A percentile compares a stretch with the other conserved stretches of the same genome.
These are phyloP conservation scores for Davidsoniella virescens DNA, from an alignment of 2,329 filamentous ascomycete genomes.

Conservation along the genomic window DNA sequence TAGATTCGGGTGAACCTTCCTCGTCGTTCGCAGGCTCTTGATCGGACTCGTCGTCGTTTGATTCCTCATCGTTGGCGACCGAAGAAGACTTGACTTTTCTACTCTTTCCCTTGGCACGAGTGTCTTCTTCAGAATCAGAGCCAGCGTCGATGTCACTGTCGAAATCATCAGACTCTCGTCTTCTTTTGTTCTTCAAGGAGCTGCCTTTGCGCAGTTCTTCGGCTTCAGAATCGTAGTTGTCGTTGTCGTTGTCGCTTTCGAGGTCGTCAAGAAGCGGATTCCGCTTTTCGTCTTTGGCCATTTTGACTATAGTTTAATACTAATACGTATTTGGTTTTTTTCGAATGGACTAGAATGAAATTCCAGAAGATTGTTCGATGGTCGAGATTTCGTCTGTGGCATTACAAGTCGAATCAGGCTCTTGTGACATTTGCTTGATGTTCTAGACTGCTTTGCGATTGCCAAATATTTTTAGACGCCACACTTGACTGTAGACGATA, in stretches of 20 bases:
- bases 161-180: constrained; percentile 30
- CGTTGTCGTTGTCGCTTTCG: constrained; percentile 41
- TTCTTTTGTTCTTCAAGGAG: constrained; percentile 46
- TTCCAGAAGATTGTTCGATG: no score
- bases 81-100: constrained; percentile 16
- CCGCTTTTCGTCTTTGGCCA: constrained; percentile 16
- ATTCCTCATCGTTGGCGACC: constrained; percentile 16
- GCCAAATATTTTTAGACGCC: constrained; percentile 12
- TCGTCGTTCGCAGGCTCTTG: constrained; percentile 16
- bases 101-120: constrained; percentile 14
- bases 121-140: constrained; percentile 20
- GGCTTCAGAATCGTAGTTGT: constrained; percentile 49
- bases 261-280: constrained; percentile 12
- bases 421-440: no score
- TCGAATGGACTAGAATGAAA: neutral
- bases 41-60: constrained; percentile 16
- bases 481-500: constrained; percentile 7
- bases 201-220: constrained; percentile 52
- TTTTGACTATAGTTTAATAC: neutral
- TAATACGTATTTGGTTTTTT: neutral
- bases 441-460: neutral
- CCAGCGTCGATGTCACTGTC: constrained; percentile 24
- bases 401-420: neutral
- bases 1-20: constrained; percentile 17
- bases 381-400: neutral